These are phyloP conservation scores for Xylaria sp. DNA, from an alignment of 2,329 filamentous ascomycete genomes.

Conservation along the genomic window DNA sequence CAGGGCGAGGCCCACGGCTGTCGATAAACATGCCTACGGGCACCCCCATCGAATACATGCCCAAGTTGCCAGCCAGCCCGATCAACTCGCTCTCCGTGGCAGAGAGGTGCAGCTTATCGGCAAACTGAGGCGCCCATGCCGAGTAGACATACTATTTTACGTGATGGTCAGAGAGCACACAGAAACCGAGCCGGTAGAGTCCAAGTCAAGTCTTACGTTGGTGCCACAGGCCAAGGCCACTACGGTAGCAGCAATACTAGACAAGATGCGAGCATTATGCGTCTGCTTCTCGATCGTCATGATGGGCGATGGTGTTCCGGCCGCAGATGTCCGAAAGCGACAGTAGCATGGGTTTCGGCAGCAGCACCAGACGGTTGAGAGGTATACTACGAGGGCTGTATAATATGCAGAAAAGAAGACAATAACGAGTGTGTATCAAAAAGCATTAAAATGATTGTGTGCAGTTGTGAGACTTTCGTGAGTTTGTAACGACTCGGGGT, in stretches of 20 bases:
- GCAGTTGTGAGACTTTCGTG: not conserved
- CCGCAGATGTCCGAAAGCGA: slow-evolving; percentile 7
- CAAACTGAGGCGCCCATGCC: slow-evolving; percentile 96
- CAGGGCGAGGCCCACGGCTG: slow-evolving; percentile 79
- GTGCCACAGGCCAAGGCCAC: slow-evolving; percentile 93
- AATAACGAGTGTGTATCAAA: slow-evolving; percentile 23
- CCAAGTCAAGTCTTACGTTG: slow-evolving; percentile 70
- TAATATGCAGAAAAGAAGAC: slow-evolving; percentile 11
- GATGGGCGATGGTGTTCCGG: slow-evolving; percentile 27
- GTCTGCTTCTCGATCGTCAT: slow-evolving; percentile 62
- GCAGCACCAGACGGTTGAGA: not conserved
- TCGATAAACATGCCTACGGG: slow-evolving; percentile 91
- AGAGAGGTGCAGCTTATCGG: slow-evolving; percentile 83
- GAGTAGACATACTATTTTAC: slow-evolving; percentile 91
- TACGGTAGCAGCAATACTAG: slow-evolving; percentile 84
- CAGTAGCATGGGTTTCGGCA: slow-evolving; percentile 10
- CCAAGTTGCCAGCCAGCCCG: slow-evolving; percentile 84
- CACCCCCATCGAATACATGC: slow-evolving; percentile 93
- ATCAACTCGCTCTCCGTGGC: slow-evolving; percentile 96
- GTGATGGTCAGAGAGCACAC: slow-evolving; percentile 30
- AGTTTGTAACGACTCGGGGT: slow-evolving; percentile 1
- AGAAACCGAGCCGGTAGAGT: not conserved
- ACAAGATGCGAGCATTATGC: slow-evolving; percentile 76
- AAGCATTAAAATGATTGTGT: slow-evolving; percentile 21
- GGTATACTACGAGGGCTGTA: not conserved